These are phyloP conservation scores for Pseudocercospora pini-densiflorae DNA, from an alignment of 2,329 filamentous ascomycete species.

Conservation along the genomic window DNA sequence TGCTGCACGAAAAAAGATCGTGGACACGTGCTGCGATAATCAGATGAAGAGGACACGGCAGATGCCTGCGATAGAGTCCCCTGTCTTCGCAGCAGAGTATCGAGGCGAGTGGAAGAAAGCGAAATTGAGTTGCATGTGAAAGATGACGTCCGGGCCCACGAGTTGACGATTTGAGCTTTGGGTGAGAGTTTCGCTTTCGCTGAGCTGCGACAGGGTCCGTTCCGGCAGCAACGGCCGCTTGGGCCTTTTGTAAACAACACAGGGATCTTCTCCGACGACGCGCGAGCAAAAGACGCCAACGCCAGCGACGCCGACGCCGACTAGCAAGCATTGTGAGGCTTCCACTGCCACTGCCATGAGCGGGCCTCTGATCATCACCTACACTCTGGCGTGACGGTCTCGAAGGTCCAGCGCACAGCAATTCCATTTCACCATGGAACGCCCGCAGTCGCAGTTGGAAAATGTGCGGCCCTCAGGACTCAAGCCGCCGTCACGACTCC, in stretches of 20 bases:
- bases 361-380: slow-evolving; percentile 10
- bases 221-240: slow-evolving; percentile 8
- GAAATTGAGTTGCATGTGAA: slow-evolving; percentile 6
- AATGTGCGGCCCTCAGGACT: slow-evolving; percentile 39
- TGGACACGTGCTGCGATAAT: slow-evolving; percentile 3
- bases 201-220: neutral
- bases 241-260: slow-evolving; percentile 5
- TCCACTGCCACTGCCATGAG: neutral
- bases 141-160: neutral
- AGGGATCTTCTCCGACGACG: neutral
- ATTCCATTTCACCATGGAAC: slow-evolving; percentile 34
- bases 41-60: slow-evolving; percentile 2
- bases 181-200: neutral
- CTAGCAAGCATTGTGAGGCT: neutral
- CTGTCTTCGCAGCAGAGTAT: neutral
- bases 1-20: neutral
- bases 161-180: neutral
- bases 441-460: slow-evolving; percentile 37
- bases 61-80: neutral
- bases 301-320: neutral
- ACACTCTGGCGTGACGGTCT: slow-evolving; percentile 19
- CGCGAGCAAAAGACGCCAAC: neutral
- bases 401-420: slow-evolving; percentile 13
- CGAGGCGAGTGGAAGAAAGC: neutral
- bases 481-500: slow-evolving; percentile 38